phyloP scores from a whole-genome alignment of 2,329 filamentous ascomycete genomes.

The Alternaria novae-zelandiae region DNA sequence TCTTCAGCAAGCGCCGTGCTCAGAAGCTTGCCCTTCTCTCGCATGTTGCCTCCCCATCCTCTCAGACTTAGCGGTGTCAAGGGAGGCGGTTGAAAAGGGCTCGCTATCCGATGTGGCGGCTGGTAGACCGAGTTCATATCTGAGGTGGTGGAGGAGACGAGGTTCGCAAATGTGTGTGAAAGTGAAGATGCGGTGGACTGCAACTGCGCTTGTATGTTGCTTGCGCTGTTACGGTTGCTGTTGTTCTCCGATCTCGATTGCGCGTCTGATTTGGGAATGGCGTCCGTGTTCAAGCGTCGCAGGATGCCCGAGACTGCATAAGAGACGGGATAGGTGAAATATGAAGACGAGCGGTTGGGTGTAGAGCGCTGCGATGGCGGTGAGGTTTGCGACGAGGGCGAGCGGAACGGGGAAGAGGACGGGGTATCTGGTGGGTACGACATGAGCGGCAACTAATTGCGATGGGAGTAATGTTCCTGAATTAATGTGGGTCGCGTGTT shows the following conservation, averaged over 20 bases:
- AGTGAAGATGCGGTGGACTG: constrained; percentile 32
- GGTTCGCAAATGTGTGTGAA: constrained; percentile 44
- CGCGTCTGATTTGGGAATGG: constrained; percentile 22
- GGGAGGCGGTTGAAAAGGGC: constrained; percentile 86
- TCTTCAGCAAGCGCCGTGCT: constrained; percentile 82
- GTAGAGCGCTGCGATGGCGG: constrained; percentile 13
- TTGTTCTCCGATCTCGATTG: constrained; percentile 15
- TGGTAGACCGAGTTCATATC: constrained; percentile 67
- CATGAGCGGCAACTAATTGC: constrained; percentile 30
- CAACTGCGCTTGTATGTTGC: constrained; percentile 27
- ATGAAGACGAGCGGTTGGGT: constrained; percentile 45
- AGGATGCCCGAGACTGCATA: constrained; percentile 57
- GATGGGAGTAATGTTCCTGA: constrained; percentile 11
- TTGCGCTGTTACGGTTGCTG: constrained; percentile 12
- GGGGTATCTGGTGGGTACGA: constrained; percentile 30
- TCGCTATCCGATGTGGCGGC: constrained; percentile 67
- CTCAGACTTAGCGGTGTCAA: constrained; percentile 78
- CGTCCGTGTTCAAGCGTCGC: constrained; percentile 55
- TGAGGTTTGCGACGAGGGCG: constrained; percentile 10
- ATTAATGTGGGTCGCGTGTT: constrained; percentile 36
- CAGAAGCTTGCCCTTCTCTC: constrained; percentile 69
- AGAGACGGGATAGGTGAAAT: constrained; percentile 58
- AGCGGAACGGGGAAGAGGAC: constrained; percentile 20
- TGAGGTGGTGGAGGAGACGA: constrained; percentile 37
- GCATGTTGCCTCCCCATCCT: constrained; percentile 69